A percentile compares a stretch with the other conserved stretches of the same genome.
Conservation (phyloP, 129 eudicot genomes). For the Tagetes erecta region DNA sequence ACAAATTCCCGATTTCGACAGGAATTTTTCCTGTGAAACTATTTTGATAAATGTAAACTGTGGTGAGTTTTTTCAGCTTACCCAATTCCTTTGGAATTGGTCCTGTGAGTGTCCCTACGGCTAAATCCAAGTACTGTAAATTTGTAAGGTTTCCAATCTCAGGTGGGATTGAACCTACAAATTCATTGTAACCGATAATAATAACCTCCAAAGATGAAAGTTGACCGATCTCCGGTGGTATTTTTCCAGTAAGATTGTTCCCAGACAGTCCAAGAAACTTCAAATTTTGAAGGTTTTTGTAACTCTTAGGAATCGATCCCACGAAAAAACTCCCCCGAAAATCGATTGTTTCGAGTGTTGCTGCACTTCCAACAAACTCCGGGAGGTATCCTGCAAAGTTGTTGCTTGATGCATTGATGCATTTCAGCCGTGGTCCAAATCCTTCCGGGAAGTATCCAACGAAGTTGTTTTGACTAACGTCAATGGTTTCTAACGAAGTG, state of each 20-base stretch:
- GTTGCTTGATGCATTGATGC: constrained; percentile 74
- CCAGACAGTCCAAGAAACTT: constrained; percentile 87
- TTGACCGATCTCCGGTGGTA: constrained; percentile 62
- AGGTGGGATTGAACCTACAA: constrained; percentile 66
- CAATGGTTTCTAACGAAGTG: constrained; percentile 46
- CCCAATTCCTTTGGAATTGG: constrained; percentile 70
- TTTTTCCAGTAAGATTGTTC: constrained; percentile 69
- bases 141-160: constrained; percentile 71
- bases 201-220: constrained; percentile 65
- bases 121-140: constrained; percentile 75
- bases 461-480: constrained; percentile 65
- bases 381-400: constrained; percentile 70
- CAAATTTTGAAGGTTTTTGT: constrained; percentile 50
- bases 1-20: constrained; percentile 50
- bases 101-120: constrained; percentile 69
- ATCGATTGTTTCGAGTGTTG: constrained; percentile 58
- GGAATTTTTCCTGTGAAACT: constrained; percentile 64
- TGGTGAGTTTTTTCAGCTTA: constrained; percentile 56
- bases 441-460: constrained; percentile 66
- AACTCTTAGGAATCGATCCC: constrained; percentile 65
- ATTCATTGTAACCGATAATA: constrained; percentile 76
- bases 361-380: constrained; percentile 50
- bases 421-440: constrained; percentile 44
- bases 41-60: constrained; percentile 71
- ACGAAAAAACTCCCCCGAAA: constrained; percentile 70